Conservation (phyloP, 2,329 filamentous ascomycete species). For the Leptographium wingfieldii region DNA sequence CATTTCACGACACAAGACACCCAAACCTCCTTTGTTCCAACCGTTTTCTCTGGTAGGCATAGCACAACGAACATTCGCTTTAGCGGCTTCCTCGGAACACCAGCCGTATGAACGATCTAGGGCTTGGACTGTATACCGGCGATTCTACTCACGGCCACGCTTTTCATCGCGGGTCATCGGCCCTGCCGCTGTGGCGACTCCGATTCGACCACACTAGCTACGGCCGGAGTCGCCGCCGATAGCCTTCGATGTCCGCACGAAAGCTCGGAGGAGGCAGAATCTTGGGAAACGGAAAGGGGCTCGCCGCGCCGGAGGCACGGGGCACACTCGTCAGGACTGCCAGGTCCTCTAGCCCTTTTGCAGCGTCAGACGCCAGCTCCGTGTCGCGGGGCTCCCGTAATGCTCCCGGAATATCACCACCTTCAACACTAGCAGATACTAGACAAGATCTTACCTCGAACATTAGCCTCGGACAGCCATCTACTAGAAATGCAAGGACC, state of each 20-base stretch:
- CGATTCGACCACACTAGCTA: neutral
- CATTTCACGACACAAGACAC: neutral
- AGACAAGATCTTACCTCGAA: slow-evolving; percentile 70
- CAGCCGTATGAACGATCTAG: neutral
- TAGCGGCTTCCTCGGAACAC: neutral
- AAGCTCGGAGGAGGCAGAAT: slow-evolving; percentile 88
- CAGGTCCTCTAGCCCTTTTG: slow-evolving; percentile 40
- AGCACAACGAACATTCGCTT: neutral
- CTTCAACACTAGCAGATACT: slow-evolving; percentile 49
- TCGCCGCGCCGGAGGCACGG: slow-evolving; percentile 49
- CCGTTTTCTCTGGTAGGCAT: neutral
- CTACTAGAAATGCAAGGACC: slow-evolving; percentile 44
- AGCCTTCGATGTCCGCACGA: slow-evolving; percentile 56
- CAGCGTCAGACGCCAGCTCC: slow-evolving; percentile 52
- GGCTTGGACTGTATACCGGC: neutral
- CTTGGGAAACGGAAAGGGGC: slow-evolving; percentile 71
- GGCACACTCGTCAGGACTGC: slow-evolving; percentile 20
- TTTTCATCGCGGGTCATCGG: neutral
- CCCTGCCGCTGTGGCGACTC: neutral
- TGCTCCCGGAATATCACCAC: slow-evolving; percentile 37
- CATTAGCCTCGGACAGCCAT: slow-evolving; percentile 52
- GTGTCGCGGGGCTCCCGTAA: slow-evolving; percentile 63
- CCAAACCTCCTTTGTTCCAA: neutral
- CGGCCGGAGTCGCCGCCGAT: neutral
- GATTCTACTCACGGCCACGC: neutral